phyloP scores from a whole-genome alignment of 163 green algal species.

The Scenedesmus sp. region DNA sequence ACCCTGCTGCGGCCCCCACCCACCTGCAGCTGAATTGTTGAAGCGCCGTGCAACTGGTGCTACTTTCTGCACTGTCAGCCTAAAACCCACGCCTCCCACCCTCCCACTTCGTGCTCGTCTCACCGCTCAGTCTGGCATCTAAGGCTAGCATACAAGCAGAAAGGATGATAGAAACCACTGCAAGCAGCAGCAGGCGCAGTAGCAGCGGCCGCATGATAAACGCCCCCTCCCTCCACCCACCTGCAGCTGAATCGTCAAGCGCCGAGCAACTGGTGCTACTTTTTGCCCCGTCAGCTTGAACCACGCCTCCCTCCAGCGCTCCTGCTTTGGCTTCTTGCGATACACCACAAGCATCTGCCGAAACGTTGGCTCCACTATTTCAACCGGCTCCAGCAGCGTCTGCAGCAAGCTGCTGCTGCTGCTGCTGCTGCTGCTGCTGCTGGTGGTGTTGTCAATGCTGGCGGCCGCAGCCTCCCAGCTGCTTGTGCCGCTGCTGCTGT shows the following conservation, averaged over 20 bases:
- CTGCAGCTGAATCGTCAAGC: conserved; percentile 34
- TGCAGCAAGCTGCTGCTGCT: conserved; percentile 15
- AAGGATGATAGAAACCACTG: no score
- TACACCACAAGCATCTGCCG: conserved; percentile 51
- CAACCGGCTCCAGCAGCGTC: conserved; percentile 29
- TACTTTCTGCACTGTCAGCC: no score
- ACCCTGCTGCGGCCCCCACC: no score
- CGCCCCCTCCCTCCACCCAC: background rate
- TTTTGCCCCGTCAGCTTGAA: background rate
- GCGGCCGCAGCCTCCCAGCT: background rate
- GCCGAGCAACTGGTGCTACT: background rate
- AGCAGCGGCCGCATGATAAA: background rate
- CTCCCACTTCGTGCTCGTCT: no score
- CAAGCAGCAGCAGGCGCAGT: background rate
- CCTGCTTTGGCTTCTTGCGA: conserved; percentile 11
- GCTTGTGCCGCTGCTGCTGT: background rate
- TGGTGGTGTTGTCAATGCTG: background rate
- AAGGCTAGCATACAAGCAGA: no score
- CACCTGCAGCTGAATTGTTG: no score
- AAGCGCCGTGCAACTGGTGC: no score
- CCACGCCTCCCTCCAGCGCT: background rate
- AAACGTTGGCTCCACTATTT: conserved; percentile 46
- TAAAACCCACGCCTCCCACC: no score
- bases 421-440: background rate
- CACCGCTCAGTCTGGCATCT: no score